Evolutionary conservation across 169 alveolate genomes (phyloP).

Genomic region (Eimeria acervulina): DNA sequence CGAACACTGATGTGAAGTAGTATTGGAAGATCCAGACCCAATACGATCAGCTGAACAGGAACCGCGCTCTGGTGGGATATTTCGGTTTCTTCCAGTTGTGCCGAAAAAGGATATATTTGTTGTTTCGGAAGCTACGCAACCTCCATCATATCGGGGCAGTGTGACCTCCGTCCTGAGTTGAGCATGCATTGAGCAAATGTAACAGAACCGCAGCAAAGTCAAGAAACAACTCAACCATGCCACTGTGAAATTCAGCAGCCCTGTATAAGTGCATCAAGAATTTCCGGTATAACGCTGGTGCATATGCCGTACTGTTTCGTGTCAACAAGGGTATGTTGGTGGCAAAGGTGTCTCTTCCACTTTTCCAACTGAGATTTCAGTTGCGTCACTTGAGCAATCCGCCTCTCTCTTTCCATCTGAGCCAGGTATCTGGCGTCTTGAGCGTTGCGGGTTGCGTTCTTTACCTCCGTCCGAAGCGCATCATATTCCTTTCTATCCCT

Average conservation of each 20-base stretch:
- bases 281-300: not conserved
- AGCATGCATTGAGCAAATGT: not conserved
- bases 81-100: not conserved
- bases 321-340: not conserved
- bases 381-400: constrained; percentile 64
- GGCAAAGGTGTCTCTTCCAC: not conserved
- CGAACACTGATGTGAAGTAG: not conserved
- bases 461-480: not conserved
- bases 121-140: not conserved
- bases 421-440: constrained; percentile 41
- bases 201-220: not conserved
- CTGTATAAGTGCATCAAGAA: not conserved
- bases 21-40: not conserved
- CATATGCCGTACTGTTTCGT: constrained; percentile 8
- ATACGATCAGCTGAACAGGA: not conserved
- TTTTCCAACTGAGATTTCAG: constrained; percentile 7
- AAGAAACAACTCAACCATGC: not conserved
- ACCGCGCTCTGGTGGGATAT: not conserved
- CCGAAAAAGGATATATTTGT: not conserved
- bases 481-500: constrained; percentile 6
- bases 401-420: constrained; percentile 66
- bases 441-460: constrained; percentile 45
- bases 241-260: not conserved
- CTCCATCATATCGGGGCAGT: not conserved
- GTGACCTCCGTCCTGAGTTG: not conserved